Percentiles rank a stretch among this genome's conserved stretches.
phyloP scores from a whole-genome alignment of 805 yeast species.

The Nakazawaea sp. region DNA sequence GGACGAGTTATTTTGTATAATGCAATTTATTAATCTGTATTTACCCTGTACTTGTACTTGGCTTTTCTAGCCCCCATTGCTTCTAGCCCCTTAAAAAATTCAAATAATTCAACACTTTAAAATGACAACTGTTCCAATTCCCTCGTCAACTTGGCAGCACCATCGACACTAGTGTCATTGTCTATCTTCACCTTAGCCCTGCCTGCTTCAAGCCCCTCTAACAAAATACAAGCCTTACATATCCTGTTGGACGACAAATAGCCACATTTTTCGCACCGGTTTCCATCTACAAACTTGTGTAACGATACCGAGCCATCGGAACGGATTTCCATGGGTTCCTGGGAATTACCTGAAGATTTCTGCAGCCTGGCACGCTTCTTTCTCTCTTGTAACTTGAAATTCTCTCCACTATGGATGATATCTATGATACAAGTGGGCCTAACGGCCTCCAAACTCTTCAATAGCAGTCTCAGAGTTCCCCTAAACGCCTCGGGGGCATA shows the following conservation, averaged over 20 bases:
- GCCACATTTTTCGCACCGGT: constrained; percentile 83
- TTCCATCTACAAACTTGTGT: constrained; percentile 46
- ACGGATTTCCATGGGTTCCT: constrained; percentile 43
- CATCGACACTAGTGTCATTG: constrained; percentile 40
- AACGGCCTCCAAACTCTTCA: constrained; percentile 84
- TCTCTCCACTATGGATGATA: constrained; percentile 91
- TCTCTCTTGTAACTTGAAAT: constrained; percentile 57
- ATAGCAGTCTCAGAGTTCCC: constrained; percentile 90
- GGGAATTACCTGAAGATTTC: constrained; percentile 20
- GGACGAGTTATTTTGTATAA: constrained; percentile 86
- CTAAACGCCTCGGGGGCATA: constrained; percentile 98
- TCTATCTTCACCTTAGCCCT: constrained; percentile 63
- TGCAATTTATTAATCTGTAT: too few relatives aligned
- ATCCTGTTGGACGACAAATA: constrained; percentile 81
- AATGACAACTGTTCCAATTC: constrained; percentile 61
- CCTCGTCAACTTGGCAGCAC: constrained; percentile 58
- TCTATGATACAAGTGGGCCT: constrained; percentile 93
- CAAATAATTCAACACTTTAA: too few relatives aligned
- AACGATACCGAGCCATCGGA: constrained; percentile 58
- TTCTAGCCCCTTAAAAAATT: too few relatives aligned
- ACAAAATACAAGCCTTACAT: constrained; percentile 87
- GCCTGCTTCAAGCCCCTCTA: constrained; percentile 76
- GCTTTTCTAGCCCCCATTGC: too few relatives aligned
- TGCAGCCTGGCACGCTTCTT: constrained; percentile 29
- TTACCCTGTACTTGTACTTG: too few relatives aligned